Base-by-base conservation (phyloP, 2,329 filamentous ascomycete species). In the Teratosphaeriaceae sp. region DNA sequence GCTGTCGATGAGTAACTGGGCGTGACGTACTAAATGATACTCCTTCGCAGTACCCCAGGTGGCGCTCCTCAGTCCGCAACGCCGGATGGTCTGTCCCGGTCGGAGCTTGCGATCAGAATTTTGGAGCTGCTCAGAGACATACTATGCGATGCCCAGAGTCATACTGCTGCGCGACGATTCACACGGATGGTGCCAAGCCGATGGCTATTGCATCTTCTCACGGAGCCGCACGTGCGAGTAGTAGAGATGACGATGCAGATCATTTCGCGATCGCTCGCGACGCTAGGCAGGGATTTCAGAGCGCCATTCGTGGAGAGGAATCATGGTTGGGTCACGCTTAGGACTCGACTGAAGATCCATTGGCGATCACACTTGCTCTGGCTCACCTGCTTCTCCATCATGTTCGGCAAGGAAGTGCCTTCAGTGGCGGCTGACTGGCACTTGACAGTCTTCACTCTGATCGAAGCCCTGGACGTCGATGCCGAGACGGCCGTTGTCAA, bases 121-220 rank as follows among this genome's bases (percentile, higher is more conserved):
- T 46, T 63, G 20, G 45, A 49, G 34, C 46, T 63, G 9, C 45
- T 63, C 8, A 48, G 50, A 7, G 51, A 57, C 4, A 45, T 52
- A 12, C 24, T 60, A 2, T 53, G 48, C 22, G 52, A 58, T 30
- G 53, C 57, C n/a, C 44, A 41, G 12, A 53, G 48, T n/a, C 31
- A 39, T 46, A 23, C 52, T 48, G 18, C 59, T 52, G 42, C 58
- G 37, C 27, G 49, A 58, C 92, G 88, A 55, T 97, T 98, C 70
- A 87, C 88, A 4, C 85, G 84, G 58, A 94, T 90, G 1, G 90
- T 98, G 7, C 96, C 90, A 18, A 95, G 94, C 55, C 95, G 95
- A 75, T 64, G 60, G 61, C 51, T 65, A 3, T 70, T 98, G 12
- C 94, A 96, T 63, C 76, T 98, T 12, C 74, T 97, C 39, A 87